These are phyloP conservation scores for Pleomassaria siparia DNA, from an alignment of 2,329 filamentous ascomycete species.

Conservation along the genomic window DNA sequence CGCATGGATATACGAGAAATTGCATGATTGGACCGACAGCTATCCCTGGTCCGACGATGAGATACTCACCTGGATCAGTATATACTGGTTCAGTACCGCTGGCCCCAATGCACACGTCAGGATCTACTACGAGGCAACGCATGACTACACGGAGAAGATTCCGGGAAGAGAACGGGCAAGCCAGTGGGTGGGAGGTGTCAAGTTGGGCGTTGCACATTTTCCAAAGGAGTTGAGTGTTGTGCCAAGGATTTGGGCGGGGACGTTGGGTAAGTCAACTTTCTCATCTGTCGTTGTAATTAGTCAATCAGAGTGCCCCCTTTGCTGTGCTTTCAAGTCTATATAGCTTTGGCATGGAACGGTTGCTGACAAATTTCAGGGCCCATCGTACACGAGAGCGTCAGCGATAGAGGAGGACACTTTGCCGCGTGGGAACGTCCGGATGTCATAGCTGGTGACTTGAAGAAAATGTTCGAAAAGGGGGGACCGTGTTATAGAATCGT, in stretches of 20 bases:
- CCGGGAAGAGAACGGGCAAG: constrained; percentile 39
- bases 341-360: constrained; percentile 1
- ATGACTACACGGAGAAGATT: constrained; percentile 36
- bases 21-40: constrained; percentile 72
- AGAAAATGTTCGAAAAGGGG: constrained; percentile 59
- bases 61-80: constrained; percentile 68
- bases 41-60: constrained; percentile 78
- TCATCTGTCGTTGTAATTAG: neutral
- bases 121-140: constrained; percentile 71
- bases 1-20: constrained; percentile 80
- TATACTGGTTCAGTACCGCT: constrained; percentile 71
- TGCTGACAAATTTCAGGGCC: constrained; percentile 32
- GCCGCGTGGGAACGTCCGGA: constrained; percentile 61
- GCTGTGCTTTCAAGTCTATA: neutral
- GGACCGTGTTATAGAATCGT: constrained; percentile 39
- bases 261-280: constrained; percentile 49
- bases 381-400: constrained; percentile 58
- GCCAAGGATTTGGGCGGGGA: constrained; percentile 59
- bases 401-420: constrained; percentile 62
- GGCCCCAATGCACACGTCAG: constrained; percentile 67
- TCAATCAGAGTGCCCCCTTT: too few relatives aligned
- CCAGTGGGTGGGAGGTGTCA: constrained; percentile 49
- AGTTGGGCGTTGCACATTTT: constrained; percentile 58
- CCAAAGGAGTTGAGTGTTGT: constrained; percentile 59
- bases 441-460: constrained; percentile 55